A percentile compares a stretch with the other conserved stretches of the same genome.
Conservation (phyloP, 2,329 filamentous ascomycete species). For the Exserohilum turcica region DNA sequence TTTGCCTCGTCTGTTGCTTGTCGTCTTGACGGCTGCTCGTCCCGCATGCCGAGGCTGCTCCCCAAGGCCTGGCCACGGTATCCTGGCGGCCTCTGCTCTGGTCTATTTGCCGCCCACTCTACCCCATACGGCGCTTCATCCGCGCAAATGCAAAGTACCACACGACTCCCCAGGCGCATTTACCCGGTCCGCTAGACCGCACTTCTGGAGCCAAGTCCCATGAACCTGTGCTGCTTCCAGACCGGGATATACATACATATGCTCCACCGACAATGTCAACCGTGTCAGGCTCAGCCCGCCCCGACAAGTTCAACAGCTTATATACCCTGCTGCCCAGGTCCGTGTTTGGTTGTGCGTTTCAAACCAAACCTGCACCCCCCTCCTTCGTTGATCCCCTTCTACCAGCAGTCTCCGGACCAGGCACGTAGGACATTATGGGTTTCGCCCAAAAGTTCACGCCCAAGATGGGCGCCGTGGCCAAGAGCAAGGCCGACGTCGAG, state of each 20-base stretch:
- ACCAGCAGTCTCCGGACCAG: conserved; percentile 8
- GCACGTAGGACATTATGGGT: conserved; percentile 24
- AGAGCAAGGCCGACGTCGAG: conserved; percentile 33
- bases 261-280: conserved; percentile 22
- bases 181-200: conserved; percentile 41
- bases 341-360: conserved; percentile 20
- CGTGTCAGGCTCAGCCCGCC: conserved; percentile 22
- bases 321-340: conserved; percentile 22
- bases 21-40: conserved; percentile 11
- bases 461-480: conserved; percentile 26
- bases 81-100: conserved; percentile 17
- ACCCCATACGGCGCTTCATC: conserved; percentile 27
- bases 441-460: conserved; percentile 26
- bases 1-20: conserved; percentile 10
- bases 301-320: conserved; percentile 20
- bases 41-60: conserved; percentile 14
- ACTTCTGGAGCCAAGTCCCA: conserved; percentile 22
- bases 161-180: conserved; percentile 26
- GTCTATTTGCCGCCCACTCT: conserved; percentile 23
- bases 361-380: conserved; percentile 13
- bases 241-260: conserved; percentile 34
- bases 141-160: conserved; percentile 26
- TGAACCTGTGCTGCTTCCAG: conserved; percentile 16
- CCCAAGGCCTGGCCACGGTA: conserved; percentile 10
- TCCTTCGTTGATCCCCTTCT: conserved; percentile 12